Conservation (phyloP, 768 basidiomycete species). For the Termitomyces sp. region DNA sequence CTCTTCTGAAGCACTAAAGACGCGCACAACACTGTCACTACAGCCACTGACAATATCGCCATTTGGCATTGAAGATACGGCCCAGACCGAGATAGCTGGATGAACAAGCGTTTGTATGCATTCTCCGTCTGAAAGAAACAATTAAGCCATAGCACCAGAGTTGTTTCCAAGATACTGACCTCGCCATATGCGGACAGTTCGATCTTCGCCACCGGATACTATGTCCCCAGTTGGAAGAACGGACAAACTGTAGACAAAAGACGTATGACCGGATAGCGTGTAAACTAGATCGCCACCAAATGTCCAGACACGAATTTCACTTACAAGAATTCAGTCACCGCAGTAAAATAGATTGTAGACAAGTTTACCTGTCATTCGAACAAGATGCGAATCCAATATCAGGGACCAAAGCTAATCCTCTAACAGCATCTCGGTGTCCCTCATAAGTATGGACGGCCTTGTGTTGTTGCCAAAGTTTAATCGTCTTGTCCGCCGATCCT, state of each 20-base stretch:
- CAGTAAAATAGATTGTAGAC: constrained; percentile 9
- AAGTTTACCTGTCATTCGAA: constrained; percentile 80
- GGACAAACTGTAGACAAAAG: constrained; percentile 90
- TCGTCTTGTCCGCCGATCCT: constrained; percentile 95
- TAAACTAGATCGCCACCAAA: constrained; percentile 74
- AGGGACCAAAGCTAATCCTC: constrained; percentile 74
- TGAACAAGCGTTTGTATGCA: constrained; percentile 87
- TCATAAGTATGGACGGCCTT: constrained; percentile 71
- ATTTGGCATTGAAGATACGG: constrained; percentile 82
- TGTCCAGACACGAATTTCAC: constrained; percentile 92
- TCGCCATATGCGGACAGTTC: constrained; percentile 88
- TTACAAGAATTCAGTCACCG: constrained; percentile 25
- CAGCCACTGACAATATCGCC: constrained; percentile 91
- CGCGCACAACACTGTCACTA: constrained; percentile 83
- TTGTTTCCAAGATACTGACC: constrained; percentile 39
- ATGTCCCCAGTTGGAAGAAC: constrained; percentile 79
- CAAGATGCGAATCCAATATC: constrained; percentile 94
- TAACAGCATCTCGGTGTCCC: constrained; percentile 91
- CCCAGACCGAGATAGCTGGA: constrained; percentile 97
- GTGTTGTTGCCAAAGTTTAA: constrained; percentile 82
- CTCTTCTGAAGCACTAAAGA: constrained; percentile 75
- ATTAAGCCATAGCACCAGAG: background rate
- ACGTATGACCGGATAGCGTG: constrained; percentile 90
- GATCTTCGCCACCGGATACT: constrained; percentile 92
- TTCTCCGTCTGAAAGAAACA: constrained; percentile 63